Evolutionary conservation across 2,329 filamentous ascomycete species (phyloP), one percentile per base, ranked within the genome.

Genomic region (Phymatotrichopsis omnivora): DNA sequence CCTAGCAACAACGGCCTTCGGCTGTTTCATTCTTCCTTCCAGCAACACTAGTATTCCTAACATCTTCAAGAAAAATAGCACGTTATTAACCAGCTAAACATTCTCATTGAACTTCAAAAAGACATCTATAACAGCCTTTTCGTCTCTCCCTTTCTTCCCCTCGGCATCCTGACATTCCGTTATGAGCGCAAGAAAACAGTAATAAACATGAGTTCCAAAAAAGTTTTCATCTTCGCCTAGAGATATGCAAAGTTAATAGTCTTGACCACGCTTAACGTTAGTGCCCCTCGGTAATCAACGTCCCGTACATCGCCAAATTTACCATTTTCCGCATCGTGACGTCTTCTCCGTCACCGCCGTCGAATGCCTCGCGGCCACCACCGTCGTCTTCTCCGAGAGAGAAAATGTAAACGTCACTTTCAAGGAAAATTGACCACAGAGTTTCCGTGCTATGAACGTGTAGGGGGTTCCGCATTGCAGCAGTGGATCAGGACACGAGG

Each of bases 391-490:
- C 87, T 82, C 85, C 79, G 87, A 93, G 1, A 96, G 68, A 6
- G 80, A 76, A 58, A 89, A 86, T 60, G 91, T 84, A 60, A 96
- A 93, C 1, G 84, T 80, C 66, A 89, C 89, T 51, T 78, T 76
- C 55, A 93, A 72, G 57, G 78, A 77, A 55, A 77, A 77, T 49
- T 87, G 83, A 3, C 70, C 69, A 59, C 86, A 93, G 7, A 95
- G 71, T 53, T 80, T 79, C 36, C 75, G 76, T 7, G 85, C 86
- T 28, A 98, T 79, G 1, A 94, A 68, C 0, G 84, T 83, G 61
- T 98, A 98, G 66, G 93, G 98, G 0, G 83, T 65, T 96, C 91
- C 3, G 82, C 80, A 32, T 84, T 83, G 1, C 80, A 80, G 60
- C 87, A 95, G 56, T 91, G 86, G 7, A 95, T 73, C 22, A 98